phyloP scores from a whole-genome alignment of 1,139 yeast genomes.

The Pichia sp. region DNA sequence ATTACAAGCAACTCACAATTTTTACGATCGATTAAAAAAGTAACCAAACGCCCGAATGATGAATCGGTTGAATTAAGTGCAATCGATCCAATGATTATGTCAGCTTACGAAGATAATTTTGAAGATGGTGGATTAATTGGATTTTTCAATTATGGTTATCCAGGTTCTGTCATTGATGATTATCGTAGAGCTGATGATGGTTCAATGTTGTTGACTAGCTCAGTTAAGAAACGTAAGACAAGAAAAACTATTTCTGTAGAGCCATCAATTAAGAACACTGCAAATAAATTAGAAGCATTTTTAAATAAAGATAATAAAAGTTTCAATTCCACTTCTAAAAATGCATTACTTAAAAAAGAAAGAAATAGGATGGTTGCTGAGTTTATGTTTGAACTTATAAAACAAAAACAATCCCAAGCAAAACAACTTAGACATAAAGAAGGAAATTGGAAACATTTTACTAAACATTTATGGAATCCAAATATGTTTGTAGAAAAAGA shows the following conservation, averaged over 20 bases:
- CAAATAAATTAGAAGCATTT: constrained; percentile 18
- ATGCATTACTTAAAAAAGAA: constrained; percentile 21
- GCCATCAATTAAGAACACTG: constrained; percentile 17
- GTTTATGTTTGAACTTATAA: constrained; percentile 24
- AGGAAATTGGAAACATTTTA: constrained; percentile 25
- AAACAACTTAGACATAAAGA: constrained; percentile 16
- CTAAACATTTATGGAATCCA: constrained; percentile 12
- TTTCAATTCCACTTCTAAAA: constrained; percentile 22
- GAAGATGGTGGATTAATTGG: constrained; percentile 6
- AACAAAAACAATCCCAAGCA: constrained; percentile 18
- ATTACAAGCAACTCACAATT: not conserved
- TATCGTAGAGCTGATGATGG: constrained; percentile 3
- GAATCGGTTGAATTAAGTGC: constrained; percentile 12
- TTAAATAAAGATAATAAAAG: constrained; percentile 26
- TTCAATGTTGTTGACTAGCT: constrained; percentile 10
- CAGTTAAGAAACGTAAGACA: constrained; percentile 13
- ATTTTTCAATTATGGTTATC: constrained; percentile 14
- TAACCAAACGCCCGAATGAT: constrained; percentile 10
- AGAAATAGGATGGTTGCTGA: constrained; percentile 24
- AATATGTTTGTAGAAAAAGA: constrained; percentile 15
- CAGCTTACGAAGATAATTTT: constrained; percentile 12
- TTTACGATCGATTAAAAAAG: not conserved
- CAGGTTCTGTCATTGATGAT: constrained; percentile 9
- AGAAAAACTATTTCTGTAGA: constrained; percentile 19
- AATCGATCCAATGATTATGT: constrained; percentile 10